Evolutionary conservation across 306 rosid species (phyloP), one percentile per base, ranked within the genome.

Genomic region (Lathyrus tuberosus): DNA sequence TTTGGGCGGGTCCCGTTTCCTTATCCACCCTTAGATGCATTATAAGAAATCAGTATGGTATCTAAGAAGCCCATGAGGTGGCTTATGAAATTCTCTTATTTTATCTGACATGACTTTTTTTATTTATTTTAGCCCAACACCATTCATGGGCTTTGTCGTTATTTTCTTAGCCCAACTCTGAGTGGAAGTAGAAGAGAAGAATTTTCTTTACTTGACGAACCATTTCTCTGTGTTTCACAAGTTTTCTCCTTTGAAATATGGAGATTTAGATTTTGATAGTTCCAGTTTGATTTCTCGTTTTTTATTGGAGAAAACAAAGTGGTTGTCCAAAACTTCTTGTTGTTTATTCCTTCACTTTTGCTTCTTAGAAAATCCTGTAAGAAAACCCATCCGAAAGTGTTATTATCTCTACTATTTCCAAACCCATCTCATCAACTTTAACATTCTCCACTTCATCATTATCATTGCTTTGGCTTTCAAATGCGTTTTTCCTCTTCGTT

Each of bases 311-410:
- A 79, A 28, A 94, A 94, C 0, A 97, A 84, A 16, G 90, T 87
- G 0, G 86, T 87, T n/a, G 95, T 78, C 99, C 99, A 95, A 71
- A 95, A 95, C 65, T 91, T 95, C 72, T 89, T 88, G 81, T 83
- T 90, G 51, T 96, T 87, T 37, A 96, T 84, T 5, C 99, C 99
- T 82, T 95, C 97, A 17, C 99, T 95, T 35, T 95, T 95, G 80
- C 99, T 95, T 70, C 99, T 75, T 42, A 95, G 97, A 80, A 95
- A 91, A 15, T 95, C 97, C 62, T 89, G 91, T 35, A 95, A 40
- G 48, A 91, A 91, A 43, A 95, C 82, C 99, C 97, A 61, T 78
- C 96, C 3, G 89, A 86, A 48, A 88, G 89, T 13, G 86, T 76
- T 2, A 82, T 51, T 67, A 52, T 52, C 31, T 52, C 58, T 52